These are phyloP conservation scores for Juncus effusus DNA, from an alignment of 176 grass and related monocot species.

Conservation along the genomic window DNA sequence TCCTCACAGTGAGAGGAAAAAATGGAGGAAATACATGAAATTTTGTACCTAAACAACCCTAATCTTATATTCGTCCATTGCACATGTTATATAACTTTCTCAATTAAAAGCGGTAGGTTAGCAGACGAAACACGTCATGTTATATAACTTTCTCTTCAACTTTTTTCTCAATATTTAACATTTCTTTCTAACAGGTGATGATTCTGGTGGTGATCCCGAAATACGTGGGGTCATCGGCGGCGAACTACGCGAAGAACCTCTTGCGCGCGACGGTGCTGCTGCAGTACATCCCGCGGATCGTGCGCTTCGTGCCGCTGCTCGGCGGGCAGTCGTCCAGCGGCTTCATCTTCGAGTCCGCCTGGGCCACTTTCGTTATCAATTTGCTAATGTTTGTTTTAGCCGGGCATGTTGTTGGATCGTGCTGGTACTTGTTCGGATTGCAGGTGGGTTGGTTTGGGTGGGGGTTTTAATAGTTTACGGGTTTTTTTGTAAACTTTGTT, in stretches of 20 bases:
- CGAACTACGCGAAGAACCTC: slow-evolving; percentile 92
- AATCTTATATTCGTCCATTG: no score
- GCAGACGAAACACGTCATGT: no score
- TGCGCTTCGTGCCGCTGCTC: slow-evolving; percentile 86
- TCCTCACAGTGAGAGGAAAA: no score
- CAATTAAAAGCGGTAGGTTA: no score
- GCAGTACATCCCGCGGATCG: slow-evolving; percentile 82
- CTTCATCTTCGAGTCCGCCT: slow-evolving; percentile 95
- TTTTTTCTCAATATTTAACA: slow-evolving; percentile 17
- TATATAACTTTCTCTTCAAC: no score
- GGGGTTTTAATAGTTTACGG: neutral
- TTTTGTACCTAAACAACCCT: no score
- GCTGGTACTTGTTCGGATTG: slow-evolving; percentile 94
- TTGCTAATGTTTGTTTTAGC: slow-evolving; percentile 95
- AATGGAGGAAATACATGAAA: no score
- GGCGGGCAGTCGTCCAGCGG: slow-evolving; percentile 85
- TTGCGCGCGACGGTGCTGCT: slow-evolving; percentile 81
- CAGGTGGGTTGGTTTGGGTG: slow-evolving; percentile 49
- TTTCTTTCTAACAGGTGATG: slow-evolving; percentile 57
- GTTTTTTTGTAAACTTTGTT: neutral
- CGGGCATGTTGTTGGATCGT: slow-evolving; percentile 95
- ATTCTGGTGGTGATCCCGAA: slow-evolving; percentile 84
- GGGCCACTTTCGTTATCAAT: slow-evolving; percentile 96
- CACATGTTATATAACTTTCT: no score
- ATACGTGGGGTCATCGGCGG: slow-evolving; percentile 68